A percentile compares a stretch with the other conserved stretches of the same genome.
Conservation (phyloP, 2,329 filamentous ascomycete genomes). For the Cladosporium phlei region DNA sequence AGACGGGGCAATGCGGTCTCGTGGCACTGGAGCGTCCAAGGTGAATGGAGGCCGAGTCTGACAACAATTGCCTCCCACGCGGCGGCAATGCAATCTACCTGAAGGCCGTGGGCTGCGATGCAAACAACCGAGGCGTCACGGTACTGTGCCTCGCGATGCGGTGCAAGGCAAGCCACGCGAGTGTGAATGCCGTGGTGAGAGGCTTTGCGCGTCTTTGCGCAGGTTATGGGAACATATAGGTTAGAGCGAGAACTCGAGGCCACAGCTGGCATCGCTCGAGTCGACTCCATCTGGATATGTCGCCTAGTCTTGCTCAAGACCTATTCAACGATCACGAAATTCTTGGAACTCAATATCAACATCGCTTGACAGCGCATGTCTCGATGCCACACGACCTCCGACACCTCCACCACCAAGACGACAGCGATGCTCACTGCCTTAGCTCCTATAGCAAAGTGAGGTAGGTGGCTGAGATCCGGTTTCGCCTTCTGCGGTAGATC, state of each 20-base stretch:
- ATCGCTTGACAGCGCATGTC: neutral
- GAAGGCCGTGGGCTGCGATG: too few species aligned
- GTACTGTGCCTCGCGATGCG: neutral
- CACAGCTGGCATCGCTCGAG: neutral
- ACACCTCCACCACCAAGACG: too few species aligned
- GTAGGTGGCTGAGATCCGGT: slow-evolving; percentile 2
- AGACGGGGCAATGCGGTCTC: too few species aligned
- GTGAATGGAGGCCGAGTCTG: too few species aligned
- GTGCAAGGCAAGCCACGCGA: neutral
- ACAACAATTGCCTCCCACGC: neutral
- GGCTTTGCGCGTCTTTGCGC: slow-evolving; percentile 13
- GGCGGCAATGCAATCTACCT: neutral
- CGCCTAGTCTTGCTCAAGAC: too few species aligned
- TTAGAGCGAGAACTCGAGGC: neutral
- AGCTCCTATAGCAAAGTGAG: slow-evolving; percentile 5
- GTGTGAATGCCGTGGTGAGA: neutral
- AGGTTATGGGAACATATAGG: neutral
- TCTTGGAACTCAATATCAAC: neutral
- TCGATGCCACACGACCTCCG: neutral
- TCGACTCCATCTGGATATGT: too few species aligned
- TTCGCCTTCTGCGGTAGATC: neutral
- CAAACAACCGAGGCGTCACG: neutral
- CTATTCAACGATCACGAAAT: too few species aligned
- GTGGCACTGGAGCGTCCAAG: too few species aligned
- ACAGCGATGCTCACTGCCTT: neutral